Percentiles rank a stretch among this genome's conserved stretches.
phyloP scores from a whole-genome alignment of 2,329 filamentous ascomycete species.

The Penicillium freii region DNA sequence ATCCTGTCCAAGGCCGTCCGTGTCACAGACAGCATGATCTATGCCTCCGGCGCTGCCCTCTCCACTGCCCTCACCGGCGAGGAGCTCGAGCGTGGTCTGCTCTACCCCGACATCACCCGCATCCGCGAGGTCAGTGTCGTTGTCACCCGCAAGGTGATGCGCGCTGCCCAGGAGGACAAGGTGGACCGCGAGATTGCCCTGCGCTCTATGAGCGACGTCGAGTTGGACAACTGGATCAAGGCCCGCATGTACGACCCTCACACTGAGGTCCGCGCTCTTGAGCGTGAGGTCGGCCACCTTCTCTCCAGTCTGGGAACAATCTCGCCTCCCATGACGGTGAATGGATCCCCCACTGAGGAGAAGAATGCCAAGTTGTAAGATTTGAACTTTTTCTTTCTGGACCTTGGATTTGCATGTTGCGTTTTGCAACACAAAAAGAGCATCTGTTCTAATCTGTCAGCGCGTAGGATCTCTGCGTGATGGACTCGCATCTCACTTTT shows the following conservation, averaged over 20 bases:
- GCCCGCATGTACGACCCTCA: slow-evolving; percentile 51
- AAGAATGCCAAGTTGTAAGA: slow-evolving; percentile 38
- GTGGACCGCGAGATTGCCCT: slow-evolving; percentile 56
- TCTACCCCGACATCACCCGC: slow-evolving; percentile 88
- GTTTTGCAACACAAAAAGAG: neutral
- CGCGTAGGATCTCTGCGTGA: slow-evolving; percentile 20
- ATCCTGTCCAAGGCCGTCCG: slow-evolving; percentile 85
- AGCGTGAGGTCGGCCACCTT: slow-evolving; percentile 47
- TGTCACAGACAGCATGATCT: slow-evolving; percentile 95
- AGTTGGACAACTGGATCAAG: slow-evolving; percentile 50
- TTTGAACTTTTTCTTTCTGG: slow-evolving; percentile 8
- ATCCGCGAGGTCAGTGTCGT: slow-evolving; percentile 85
- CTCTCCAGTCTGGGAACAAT: slow-evolving; percentile 37
- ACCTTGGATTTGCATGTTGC: neutral
- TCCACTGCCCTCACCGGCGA: slow-evolving; percentile 74
- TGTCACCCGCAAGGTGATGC: slow-evolving; percentile 90
- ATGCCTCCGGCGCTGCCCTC: slow-evolving; percentile 82
- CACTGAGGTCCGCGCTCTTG: slow-evolving; percentile 46
- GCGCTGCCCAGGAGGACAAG: slow-evolving; percentile 78
- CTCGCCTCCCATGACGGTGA: slow-evolving; percentile 18
- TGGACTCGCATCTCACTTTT: slow-evolving; percentile 8
- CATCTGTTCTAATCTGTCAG: slow-evolving; percentile 16
- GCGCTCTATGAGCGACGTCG: slow-evolving; percentile 43
- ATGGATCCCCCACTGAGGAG: slow-evolving; percentile 32
- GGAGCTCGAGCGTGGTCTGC: slow-evolving; percentile 77